Evolutionary conservation across 345 rosid species (phyloP).

Genomic region (Bretschneidera sinensis): DNA sequence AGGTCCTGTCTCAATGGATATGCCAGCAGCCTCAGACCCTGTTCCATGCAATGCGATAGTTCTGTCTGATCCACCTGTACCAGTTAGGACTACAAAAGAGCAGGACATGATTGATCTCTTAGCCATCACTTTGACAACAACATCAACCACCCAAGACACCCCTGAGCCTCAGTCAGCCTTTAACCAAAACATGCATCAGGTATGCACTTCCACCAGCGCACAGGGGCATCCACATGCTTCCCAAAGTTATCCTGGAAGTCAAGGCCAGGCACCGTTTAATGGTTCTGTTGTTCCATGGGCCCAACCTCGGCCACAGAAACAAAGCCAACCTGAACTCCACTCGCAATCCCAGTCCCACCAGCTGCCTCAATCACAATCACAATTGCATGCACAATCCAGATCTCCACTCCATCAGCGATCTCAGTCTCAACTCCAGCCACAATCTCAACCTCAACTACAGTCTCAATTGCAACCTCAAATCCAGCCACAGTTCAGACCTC

Average conservation of each 20-base stretch:
- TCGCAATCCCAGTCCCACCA: slow-evolving; percentile 20
- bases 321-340: slow-evolving; percentile 17
- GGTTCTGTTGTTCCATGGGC: slow-evolving; percentile 93
- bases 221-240: slow-evolving; percentile 29
- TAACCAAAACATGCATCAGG: slow-evolving; percentile 33
- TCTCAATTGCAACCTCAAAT: slow-evolving; percentile 14
- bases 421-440: slow-evolving; percentile 1
- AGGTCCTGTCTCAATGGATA: slow-evolving; percentile 5
- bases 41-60: slow-evolving; percentile 42
- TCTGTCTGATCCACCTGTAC: slow-evolving; percentile 61
- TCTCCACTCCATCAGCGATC: no score
- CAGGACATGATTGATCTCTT: slow-evolving; percentile 87
- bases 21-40: slow-evolving; percentile 5
- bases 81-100: slow-evolving; percentile 66
- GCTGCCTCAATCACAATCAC: slow-evolving; percentile 16
- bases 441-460: slow-evolving; percentile 18
- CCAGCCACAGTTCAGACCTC: slow-evolving; percentile 26
- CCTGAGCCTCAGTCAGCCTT: slow-evolving; percentile 32
- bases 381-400: slow-evolving; percentile 5
- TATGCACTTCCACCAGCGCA: slow-evolving; percentile 27
- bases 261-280: slow-evolving; percentile 34
- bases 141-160: slow-evolving; percentile 42
- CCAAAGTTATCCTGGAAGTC: slow-evolving; percentile 31
- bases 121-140: slow-evolving; percentile 58
- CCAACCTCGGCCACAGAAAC: slow-evolving; percentile 34